Evolutionary conservation across 805 yeast genomes (phyloP), one percentile per base, ranked within the genome.

Genomic region (Debaryomyces maramus): DNA sequence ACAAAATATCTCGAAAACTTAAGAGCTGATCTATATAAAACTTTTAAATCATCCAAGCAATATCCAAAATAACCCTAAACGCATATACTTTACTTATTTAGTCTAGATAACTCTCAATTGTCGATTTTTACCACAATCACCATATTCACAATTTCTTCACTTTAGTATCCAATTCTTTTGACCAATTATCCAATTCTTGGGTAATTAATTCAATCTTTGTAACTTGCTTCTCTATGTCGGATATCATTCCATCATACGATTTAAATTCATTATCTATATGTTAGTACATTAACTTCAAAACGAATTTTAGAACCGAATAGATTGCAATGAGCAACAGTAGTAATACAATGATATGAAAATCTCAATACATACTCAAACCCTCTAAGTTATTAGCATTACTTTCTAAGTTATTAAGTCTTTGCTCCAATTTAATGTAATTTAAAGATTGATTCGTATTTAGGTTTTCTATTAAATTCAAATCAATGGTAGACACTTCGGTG

Each of bases 181-280:
- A 70, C 78, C 85, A 81, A 43, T 72, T 75, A 41, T 83, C 86
- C 24, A 85, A 51, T 46, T 85, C 89, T 17, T 62, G 60, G 8
- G 76, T 71, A 3, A 85, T 46, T 2, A 52, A 56, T 34, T 74
- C 78, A 22, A 80, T 55, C 27, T 66, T 65, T 3, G 55, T 61
- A 2, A 75, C 66, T 38, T 67, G 55, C 5, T 41, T 32, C 30
- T 65, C 71, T 11, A 73, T 55, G 3, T 54, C 56, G 17, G 45
- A 63, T 43, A 57, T 47, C 39, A 50, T 52, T 40, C 39, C 51
- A 15, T 34, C 40, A 40, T 55, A 55, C 36, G 40, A 34, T 8
- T 43, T 40, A 47, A 61, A 58, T 41, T 68, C 73, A 16, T 39
- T 38, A 28, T 59, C 60, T 60, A 37, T 14, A 10, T 3, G 43